A percentile compares a stretch with the other conserved stretches of the same genome.
phyloP scores from a whole-genome alignment of 371 early-diverging fungal species.

The Choanephora cucurbitarum region DNA sequence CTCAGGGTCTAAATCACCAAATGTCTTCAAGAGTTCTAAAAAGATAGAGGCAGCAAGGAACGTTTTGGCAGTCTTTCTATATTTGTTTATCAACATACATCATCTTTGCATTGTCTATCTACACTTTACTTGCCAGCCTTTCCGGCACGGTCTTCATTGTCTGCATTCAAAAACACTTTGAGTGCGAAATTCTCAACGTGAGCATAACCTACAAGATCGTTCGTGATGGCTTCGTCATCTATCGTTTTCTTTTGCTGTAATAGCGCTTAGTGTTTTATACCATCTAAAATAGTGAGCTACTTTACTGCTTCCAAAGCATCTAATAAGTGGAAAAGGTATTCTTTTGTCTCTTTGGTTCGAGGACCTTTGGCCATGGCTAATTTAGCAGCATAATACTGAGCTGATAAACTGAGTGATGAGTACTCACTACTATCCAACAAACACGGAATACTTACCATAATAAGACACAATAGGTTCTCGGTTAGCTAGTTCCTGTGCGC shows the following conservation, averaged over 20 bases:
- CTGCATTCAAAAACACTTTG: slow-evolving; percentile 88
- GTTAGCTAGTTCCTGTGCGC: slow-evolving; percentile 73
- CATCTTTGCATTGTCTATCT: too few relatives aligned
- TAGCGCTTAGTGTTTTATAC: too few relatives aligned
- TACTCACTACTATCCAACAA: too few relatives aligned
- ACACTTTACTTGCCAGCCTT: slow-evolving; percentile 67
- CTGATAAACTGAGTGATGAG: slow-evolving; percentile 40
- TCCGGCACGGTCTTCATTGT: slow-evolving; percentile 88
- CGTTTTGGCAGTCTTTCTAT: slow-evolving; percentile 83
- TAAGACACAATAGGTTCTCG: slow-evolving; percentile 89
- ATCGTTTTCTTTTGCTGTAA: slow-evolving; percentile 73
- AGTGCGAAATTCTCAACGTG: slow-evolving; percentile 90
- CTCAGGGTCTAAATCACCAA: slow-evolving; percentile 77
- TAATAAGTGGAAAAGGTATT: slow-evolving; percentile 68
- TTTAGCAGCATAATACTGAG: slow-evolving; percentile 87
- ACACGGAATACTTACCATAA: slow-evolving; percentile 75
- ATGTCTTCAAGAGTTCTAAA: slow-evolving; percentile 78
- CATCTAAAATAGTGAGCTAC: not conserved
- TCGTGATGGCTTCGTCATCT: slow-evolving; percentile 68
- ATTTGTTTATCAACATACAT: not conserved
- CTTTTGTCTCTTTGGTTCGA: slow-evolving; percentile 59
- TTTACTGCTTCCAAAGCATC: slow-evolving; percentile 79
- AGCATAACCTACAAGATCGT: slow-evolving; percentile 80
- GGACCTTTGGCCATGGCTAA: slow-evolving; percentile 71
- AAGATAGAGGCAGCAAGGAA: slow-evolving; percentile 85